These are phyloP conservation scores for Populus alba DNA, from an alignment of 345 rosid genomes.

Conservation along the genomic window DNA sequence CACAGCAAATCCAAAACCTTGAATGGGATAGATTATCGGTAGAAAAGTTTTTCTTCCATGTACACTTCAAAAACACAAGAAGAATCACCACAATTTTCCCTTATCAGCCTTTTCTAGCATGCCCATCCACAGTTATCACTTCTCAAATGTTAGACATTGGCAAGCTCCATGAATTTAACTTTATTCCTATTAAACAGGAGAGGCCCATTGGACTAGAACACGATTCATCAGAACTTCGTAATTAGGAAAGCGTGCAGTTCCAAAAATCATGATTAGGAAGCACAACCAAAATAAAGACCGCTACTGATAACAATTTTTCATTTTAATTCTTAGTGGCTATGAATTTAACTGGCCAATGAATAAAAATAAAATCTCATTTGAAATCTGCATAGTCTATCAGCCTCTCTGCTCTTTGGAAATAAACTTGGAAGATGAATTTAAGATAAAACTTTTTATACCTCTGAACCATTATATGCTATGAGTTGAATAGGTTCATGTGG, in stretches of 20 bases:
- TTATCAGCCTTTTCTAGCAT: background rate
- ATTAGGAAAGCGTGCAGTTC: background rate
- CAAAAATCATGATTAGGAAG: background rate
- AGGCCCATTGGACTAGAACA: background rate
- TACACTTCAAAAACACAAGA: background rate
- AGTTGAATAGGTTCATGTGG: conserved; percentile 22
- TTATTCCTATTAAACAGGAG: background rate
- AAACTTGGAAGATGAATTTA: background rate
- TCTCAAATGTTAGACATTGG: background rate
- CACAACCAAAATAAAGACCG: background rate
- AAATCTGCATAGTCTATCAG: background rate
- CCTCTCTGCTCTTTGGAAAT: background rate
- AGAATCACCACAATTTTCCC: background rate
- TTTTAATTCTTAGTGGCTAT: background rate
- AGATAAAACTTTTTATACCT: conserved; percentile 28
- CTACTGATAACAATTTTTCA: background rate
- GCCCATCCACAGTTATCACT: background rate
- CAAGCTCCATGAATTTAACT: background rate
- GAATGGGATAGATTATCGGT: background rate
- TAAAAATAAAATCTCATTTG: background rate
- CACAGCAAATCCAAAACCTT: background rate
- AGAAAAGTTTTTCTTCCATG: background rate
- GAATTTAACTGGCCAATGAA: background rate
- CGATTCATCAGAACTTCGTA: background rate
- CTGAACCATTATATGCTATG: conserved; percentile 23